Evolutionary conservation across 768 basidiomycete genomes (phyloP), one percentile per base, ranked within the genome.

Genomic region (Tephrocybe sp.): DNA sequence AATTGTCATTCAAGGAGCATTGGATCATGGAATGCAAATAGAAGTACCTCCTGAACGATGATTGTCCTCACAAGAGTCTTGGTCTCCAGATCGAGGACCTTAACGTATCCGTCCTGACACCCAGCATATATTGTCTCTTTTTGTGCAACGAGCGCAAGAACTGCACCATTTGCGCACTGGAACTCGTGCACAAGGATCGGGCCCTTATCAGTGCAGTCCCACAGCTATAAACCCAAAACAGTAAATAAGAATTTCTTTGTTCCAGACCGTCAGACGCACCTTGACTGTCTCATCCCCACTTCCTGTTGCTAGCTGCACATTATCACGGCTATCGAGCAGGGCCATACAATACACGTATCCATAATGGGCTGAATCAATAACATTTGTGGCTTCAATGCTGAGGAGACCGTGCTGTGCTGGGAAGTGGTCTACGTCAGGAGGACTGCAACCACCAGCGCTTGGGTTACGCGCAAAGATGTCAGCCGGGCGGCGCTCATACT

Each of bases 261-360:
- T n/a, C 5, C 5, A 42, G 23, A n/a, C 8, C 17, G 22, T 8
- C 4, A 26, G 34, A 30, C 50, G 42, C 26, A 90, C 88, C 73
- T 96, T 97, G 60, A 98, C 83, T 5, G 80, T 81, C 62, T 93
- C 92, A 56, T 98, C 96, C 0, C 96, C 96, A 53, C 92, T 88
- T 12, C 93, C 93, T 12, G 91, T 92, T 11, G 88, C 79, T 12
- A 97, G 76, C 48, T 82, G 78, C 14, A 64, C 62, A 1, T 61
- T 61, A 11, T 63, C 64, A 32, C 60, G 53, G 3, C 58, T 59
- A 23, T 68, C 60, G 34, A 77, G 51, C 20, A 74, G 59, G 5
- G 68, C 62, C 83, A 93, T 84, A 59, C 88, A 92, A 63, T 96
- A 95, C 11, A 98, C 79, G 62, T 98, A 98, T 8, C 96, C 96